Conservation (phyloP, 148 eudicot genomes). For the Chenopodium formosanum region DNA sequence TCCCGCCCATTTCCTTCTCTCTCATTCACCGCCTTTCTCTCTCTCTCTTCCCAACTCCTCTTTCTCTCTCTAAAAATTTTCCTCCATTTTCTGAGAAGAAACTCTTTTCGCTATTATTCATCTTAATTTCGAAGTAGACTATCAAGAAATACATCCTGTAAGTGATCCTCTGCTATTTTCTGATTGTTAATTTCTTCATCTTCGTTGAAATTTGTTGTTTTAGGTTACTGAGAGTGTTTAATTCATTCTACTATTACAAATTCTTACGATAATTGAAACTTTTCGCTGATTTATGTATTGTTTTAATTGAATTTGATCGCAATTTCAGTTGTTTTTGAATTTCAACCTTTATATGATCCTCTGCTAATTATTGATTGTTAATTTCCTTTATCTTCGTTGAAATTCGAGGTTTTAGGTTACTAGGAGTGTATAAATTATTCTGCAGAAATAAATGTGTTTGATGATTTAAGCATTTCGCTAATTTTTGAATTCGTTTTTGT, state of each 20-base stretch:
- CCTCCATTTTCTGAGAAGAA: neutral
- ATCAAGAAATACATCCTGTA: neutral
- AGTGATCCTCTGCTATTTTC: neutral
- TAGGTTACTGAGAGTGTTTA: no score
- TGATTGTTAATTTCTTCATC: neutral
- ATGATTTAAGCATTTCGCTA: no score
- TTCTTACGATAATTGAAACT: no score
- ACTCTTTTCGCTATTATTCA: neutral
- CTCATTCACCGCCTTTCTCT: neutral
- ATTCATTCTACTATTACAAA: neutral
- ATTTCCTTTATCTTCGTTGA: neutral
- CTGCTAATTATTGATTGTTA: neutral
- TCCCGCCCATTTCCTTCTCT: constrained; percentile 29
- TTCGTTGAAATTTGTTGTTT: neutral
- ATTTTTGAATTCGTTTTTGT: no score
- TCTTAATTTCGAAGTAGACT: constrained; percentile 5
- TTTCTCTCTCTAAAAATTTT: neutral
- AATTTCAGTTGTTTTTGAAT: neutral
- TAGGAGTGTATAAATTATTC: no score
- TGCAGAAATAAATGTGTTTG: no score
- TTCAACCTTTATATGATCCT: constrained; percentile 11
- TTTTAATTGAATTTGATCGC: no score
- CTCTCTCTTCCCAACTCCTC: neutral
- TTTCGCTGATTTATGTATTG: no score
- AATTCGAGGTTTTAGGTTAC: neutral